Evolutionary conservation across 352 stramenopile genomes (phyloP), one percentile per base, ranked within the genome.

Genomic region (Phytophthora uliginosa): DNA sequence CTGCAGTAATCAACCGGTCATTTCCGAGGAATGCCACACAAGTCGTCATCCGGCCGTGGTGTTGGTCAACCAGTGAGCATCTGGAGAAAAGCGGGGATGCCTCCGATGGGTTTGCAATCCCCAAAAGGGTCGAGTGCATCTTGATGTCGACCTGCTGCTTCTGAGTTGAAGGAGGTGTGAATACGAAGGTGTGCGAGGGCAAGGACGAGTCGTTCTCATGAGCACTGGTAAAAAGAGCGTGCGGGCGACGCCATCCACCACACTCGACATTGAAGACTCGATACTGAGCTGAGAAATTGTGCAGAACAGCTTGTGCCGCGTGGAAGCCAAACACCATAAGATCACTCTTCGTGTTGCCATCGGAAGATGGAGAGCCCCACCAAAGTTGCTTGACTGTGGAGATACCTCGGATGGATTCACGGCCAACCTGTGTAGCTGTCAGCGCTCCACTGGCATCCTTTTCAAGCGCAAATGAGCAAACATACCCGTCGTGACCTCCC

Each of bases 241-340:
- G 88, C 0, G 90, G 90, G 13, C 90, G 86, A 1, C 89, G 86
- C 89, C 89, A 97, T n/a, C 89, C 89, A 28, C 90, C 90, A 38
- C 88, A 95, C 40, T 92, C 83, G 18, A 96, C 65, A 51, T 79
- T 85, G 63, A 97, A 92, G 10, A 95, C 28, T 17, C 89, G 89
- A 67, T 93, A 92, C 59, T 92, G 84, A 0, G 88, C 71, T 7
- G 85, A 82, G 18, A 90, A 77, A 65, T 96, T 96, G 73, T 94
- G 76, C 7, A 97, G 55, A 63, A 95, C 77, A 10, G 88, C 90
- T 52, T 87, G 73, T 6, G 84, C 81, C 13, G 90, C 84, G 53
- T 95, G 86, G 70, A 97, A 97, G 15, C 90, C 90, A 66, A 97
- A 95, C 10, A 93, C 89, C 53, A 96, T 75, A 9, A 97, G 82